Percentiles rank a stretch among this genome's conserved stretches.
Evolutionary conservation across 2,329 filamentous ascomycete species (phyloP).

Genomic region (Plectosphaerella sp.): DNA sequence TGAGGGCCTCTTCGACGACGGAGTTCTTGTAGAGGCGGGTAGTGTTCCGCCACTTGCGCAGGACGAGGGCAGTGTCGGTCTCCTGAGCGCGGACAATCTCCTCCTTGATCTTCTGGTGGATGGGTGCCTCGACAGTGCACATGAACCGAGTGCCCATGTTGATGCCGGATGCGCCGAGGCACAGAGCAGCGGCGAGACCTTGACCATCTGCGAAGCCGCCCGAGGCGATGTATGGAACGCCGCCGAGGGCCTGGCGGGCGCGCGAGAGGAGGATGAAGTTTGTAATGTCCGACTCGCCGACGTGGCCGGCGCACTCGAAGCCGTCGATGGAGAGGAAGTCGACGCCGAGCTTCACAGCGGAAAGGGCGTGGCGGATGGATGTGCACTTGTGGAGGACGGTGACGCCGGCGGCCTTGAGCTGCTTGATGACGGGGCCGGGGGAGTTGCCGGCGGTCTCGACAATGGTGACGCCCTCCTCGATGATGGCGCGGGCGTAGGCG

Average conservation of each 20-base stretch:
- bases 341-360: constrained; percentile 88
- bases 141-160: constrained; percentile 99
- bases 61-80: constrained; percentile 83
- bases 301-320: constrained; percentile 92
- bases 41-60: constrained; percentile 92
- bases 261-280: constrained; percentile 85
- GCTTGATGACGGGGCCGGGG: constrained; percentile 83
- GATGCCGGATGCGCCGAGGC: constrained; percentile 85
- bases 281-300: constrained; percentile 82
- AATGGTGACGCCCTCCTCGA: constrained; percentile 86
- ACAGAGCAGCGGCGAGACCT: constrained; percentile 85
- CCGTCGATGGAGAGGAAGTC: constrained; percentile 97
- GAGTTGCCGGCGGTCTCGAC: constrained; percentile 90
- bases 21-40: constrained; percentile 86
- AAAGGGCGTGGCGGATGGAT: constrained; percentile 87
- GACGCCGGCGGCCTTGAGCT: constrained; percentile 75
- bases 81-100: constrained; percentile 85
- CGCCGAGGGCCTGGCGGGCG: constrained; percentile 73
- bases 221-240: constrained; percentile 87
- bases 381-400: constrained; percentile 97
- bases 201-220: constrained; percentile 95
- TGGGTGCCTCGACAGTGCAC: constrained; percentile 88
- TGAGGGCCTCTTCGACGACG: constrained; percentile 73
- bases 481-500: constrained; percentile 86
- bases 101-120: constrained; percentile 91